Percentiles rank a stretch among this genome's conserved stretches.
Conservation (phyloP, 441 rosid genomes). For the Croton laevigatus region DNA sequence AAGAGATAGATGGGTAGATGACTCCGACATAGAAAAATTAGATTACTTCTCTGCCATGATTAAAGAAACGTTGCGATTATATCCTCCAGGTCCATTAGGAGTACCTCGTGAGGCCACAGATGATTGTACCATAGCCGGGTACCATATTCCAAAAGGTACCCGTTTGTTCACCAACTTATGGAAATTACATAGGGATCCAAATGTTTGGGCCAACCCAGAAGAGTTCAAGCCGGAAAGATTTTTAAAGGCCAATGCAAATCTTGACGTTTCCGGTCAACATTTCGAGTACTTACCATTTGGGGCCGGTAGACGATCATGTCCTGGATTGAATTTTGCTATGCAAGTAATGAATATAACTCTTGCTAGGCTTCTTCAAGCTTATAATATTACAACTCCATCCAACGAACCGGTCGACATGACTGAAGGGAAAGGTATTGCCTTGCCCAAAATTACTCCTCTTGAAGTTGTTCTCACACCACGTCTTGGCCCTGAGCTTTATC, state of each 20-base stretch:
- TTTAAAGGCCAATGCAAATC: slow-evolving; percentile 13
- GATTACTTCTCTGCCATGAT: slow-evolving; percentile 44
- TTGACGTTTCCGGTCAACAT: slow-evolving; percentile 27
- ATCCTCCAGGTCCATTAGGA: slow-evolving; percentile 47
- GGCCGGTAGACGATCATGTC: slow-evolving; percentile 39
- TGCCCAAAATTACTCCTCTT: slow-evolving; percentile 24
- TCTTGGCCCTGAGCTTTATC: background rate
- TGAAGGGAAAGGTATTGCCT: slow-evolving; percentile 34
- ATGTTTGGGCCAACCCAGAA: slow-evolving; percentile 35
- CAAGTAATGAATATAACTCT: slow-evolving; percentile 28
- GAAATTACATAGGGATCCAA: slow-evolving; percentile 45
- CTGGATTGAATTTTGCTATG: slow-evolving; percentile 31
- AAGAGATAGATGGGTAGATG: slow-evolving; percentile 38
- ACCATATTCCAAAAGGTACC: slow-evolving; percentile 40
- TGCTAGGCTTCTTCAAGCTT: slow-evolving; percentile 38
- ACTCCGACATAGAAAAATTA: slow-evolving; percentile 40
- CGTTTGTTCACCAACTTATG: slow-evolving; percentile 46
- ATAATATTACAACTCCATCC: slow-evolving; percentile 10
- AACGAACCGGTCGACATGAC: slow-evolving; percentile 33
- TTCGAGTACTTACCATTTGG: slow-evolving; percentile 42
- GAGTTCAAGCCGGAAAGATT: slow-evolving; percentile 37
- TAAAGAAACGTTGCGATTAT: slow-evolving; percentile 50
- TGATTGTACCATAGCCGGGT: slow-evolving; percentile 43
- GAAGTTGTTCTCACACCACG: background rate
- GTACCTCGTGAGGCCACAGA: slow-evolving; percentile 43